A percentile compares a stretch with the other conserved stretches of the same genome.
These are phyloP conservation scores for Neurospora tetraspora DNA, from an alignment of 495 filamentous ascomycete genomes.

Conservation along the genomic window DNA sequence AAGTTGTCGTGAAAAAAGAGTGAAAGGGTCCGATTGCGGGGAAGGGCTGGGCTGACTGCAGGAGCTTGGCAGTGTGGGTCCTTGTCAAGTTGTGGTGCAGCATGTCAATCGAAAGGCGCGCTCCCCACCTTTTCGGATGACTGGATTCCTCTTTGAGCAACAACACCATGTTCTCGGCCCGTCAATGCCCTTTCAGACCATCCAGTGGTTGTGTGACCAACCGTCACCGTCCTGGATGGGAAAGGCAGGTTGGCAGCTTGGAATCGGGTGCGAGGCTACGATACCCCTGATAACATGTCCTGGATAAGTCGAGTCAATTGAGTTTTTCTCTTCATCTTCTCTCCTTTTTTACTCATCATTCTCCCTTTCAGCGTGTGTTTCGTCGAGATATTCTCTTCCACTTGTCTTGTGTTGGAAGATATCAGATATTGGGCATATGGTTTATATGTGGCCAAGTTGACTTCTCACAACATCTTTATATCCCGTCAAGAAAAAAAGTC, in stretches of 20 bases:
- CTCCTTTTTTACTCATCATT: neutral
- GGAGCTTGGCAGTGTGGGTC: neutral
- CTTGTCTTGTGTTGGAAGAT: neutral
- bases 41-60: neutral
- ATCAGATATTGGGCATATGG: too few relatives aligned
- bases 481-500: neutral
- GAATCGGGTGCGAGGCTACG: neutral
- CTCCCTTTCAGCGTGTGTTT: neutral
- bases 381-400: too few relatives aligned
- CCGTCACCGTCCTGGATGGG: neutral
- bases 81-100: neutral
- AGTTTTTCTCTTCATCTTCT: neutral
- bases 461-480: neutral
- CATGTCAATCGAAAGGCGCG: conserved; percentile 30
- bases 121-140: conserved; percentile 7
- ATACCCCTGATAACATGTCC: neutral
- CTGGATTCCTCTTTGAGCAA: neutral
- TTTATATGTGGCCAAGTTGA: neutral
- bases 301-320: neutral
- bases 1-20: too few relatives aligned
- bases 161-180: neutral
- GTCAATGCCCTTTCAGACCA: neutral
- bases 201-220: neutral
- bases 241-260: neutral
- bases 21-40: neutral